These are phyloP conservation scores for Bromus sterilis DNA, from an alignment of 176 grass and related monocot genomes.

Conservation along the genomic window DNA sequence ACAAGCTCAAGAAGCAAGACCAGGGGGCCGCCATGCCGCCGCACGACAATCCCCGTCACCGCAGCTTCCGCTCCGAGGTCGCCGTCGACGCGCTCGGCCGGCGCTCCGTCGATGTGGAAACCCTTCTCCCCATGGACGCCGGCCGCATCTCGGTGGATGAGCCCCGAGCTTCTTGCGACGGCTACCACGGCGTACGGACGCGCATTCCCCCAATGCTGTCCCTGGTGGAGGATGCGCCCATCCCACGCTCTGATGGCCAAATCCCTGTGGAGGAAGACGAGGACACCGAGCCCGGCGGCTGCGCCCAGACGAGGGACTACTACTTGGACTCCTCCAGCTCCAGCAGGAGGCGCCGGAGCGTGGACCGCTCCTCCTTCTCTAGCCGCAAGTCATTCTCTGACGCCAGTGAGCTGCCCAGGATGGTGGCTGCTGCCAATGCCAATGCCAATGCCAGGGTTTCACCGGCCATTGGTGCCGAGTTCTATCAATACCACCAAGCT, in stretches of 20 bases:
- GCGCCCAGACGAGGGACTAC: constrained; percentile 78
- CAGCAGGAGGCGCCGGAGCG: constrained; percentile 65
- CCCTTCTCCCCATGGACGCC: constrained; percentile 33
- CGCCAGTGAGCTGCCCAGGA: constrained; percentile 14
- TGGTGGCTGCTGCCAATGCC: neutral
- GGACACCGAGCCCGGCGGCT: constrained; percentile 33
- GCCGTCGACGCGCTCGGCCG: constrained; percentile 10
- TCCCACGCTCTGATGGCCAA: constrained; percentile 52
- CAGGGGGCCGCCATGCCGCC: constrained; percentile 15
- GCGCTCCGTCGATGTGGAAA: constrained; percentile 38
- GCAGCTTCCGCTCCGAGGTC: constrained; percentile 35
- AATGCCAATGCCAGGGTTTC: constrained; percentile 77
- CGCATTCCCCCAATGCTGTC: constrained; percentile 36
- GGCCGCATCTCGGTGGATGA: constrained; percentile 42
- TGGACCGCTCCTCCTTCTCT: constrained; percentile 57
- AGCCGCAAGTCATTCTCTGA: constrained; percentile 38
- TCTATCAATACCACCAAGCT: constrained; percentile 39
- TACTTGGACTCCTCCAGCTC: constrained; percentile 80
- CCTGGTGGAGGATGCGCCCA: constrained; percentile 26
- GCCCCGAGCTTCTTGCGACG: constrained; percentile 56
- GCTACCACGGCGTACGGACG: constrained; percentile 20
- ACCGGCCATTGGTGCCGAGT: constrained; percentile 37
- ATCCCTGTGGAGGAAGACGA: constrained; percentile 66
- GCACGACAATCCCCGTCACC: constrained; percentile 16
- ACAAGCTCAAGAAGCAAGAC: constrained; percentile 54